These are phyloP conservation scores for Wickerhamomyces rabaulensis DNA, from an alignment of 805 yeast species.

Conservation along the genomic window DNA sequence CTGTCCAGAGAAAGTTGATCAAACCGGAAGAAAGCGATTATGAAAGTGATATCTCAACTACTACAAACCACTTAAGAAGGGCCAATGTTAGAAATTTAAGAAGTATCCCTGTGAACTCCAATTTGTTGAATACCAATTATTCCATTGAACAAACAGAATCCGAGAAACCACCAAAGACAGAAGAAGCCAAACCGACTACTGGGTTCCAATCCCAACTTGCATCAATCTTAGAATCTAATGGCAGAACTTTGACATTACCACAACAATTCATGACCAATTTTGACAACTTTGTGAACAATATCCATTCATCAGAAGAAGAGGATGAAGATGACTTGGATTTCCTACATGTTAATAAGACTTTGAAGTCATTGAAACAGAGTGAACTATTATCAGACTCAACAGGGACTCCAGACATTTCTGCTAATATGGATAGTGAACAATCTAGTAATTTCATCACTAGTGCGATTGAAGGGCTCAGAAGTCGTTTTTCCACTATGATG, in stretches of 20 bases:
- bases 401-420: slow-evolving; percentile 1
- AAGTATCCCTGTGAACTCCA: slow-evolving; percentile 18
- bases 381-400: slow-evolving; percentile 8
- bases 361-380: slow-evolving; percentile 6
- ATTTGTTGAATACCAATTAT: slow-evolving; percentile 21
- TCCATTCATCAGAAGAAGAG: slow-evolving; percentile 15
- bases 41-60: slow-evolving; percentile 21
- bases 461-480: slow-evolving; percentile 15
- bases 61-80: slow-evolving; percentile 15
- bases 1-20: slow-evolving; percentile 63
- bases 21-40: slow-evolving; percentile 55
- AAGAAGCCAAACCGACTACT: not conserved
- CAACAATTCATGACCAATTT: slow-evolving; percentile 24
- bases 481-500: slow-evolving; percentile 2
- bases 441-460: slow-evolving; percentile 10
- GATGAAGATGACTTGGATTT: slow-evolving; percentile 22
- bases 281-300: slow-evolving; percentile 22
- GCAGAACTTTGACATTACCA: slow-evolving; percentile 20
- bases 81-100: slow-evolving; percentile 13
- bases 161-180: not conserved
- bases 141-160: slow-evolving; percentile 12
- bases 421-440: not conserved
- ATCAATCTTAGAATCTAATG: slow-evolving; percentile 4
- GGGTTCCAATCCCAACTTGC: not conserved
- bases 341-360: slow-evolving; percentile 16